Evolutionary conservation across 768 basidiomycete genomes (phyloP), one percentile per base, ranked within the genome.

Genomic region (Gelatoporia subvermispora): DNA sequence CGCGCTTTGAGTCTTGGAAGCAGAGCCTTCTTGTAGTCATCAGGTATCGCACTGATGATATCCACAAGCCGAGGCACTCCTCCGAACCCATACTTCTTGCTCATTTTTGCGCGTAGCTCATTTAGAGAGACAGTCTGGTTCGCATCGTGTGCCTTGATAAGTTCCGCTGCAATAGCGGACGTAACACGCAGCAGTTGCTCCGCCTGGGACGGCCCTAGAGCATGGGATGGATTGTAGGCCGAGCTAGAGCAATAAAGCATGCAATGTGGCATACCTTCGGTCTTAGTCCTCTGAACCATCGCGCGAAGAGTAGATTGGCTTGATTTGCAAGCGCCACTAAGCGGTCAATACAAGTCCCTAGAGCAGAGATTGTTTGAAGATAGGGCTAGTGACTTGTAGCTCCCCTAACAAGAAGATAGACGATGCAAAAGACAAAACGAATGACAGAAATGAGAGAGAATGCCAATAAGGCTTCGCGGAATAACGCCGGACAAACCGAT

Each of bases 31-130:
- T 93, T 93, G 72, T 94, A 93, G 46, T 96, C 94, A 65, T 97
- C 94, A 16, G 96, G 96, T 43, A 98, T 95, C 34, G 96, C 96
- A 54, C 92, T 91, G 68, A 99, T 93, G 60, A 99, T 97, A 65
- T 99, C 96, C 39, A 98, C 95, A 17, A 99, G 77, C 40, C 96
- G 70, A 0, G 96, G 96, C 0, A 95, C 87, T 24, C 89, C 89
- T 31, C 87, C 83, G 58, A 84, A 87, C 4, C 80, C 83, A 63
- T 83, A 84, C 66, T 93, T 93, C 72, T 97, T 97, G 65, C 90
- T 89, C 68, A 94, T 78, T 58, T 84, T 84, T 36, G 86, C 76
- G 36, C 95, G 86, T 41, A 98, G 76, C 44, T 85, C 83, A 60
- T 96, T 97, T 47, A 99, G 73, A 8, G 92, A 93, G 45, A 95